Base-by-base conservation (phyloP, 2,329 filamentous ascomycete species). In the Alternaria dauci region DNA sequence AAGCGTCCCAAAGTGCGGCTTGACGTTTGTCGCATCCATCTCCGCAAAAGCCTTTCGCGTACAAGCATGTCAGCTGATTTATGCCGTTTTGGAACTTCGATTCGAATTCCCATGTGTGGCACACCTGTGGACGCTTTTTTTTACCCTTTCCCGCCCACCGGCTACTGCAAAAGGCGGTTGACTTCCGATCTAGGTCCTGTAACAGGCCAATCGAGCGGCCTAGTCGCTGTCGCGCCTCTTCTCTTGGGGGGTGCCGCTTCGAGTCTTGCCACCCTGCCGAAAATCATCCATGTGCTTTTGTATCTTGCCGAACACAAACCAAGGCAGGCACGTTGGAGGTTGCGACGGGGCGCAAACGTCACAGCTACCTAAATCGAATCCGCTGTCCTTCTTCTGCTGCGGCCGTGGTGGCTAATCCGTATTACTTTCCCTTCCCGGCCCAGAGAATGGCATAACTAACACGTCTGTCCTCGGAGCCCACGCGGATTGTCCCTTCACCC, bases 401-500 rank as follows among this genome's bases (percentile, higher is more conserved):
- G 46, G 38, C 50, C 16, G 42, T 36, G 30, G 58, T 67, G 58
- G 65, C 63, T 61, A 65, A 59, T 57, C 43, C 44, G 42, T 51
- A 46, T 28, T 55, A 30, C 46, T 42, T 46, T 55, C 32, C 48
- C 36, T 26, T 48, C 42, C 26, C 38, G 50, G 38, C 42, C 59
- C 28, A 11, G 61, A 65, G 58, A 61, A 71, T 70, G 67, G 48
- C 64, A 61, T 63, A 62, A 59, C 54, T 44, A 57, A 53, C 58
- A 41, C 50, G 39, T 65, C 65, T 65, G 36, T 65, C 67, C 66
- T 56, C 65, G 66, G 69, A 72, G 67, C 65, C 54, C 52, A 55
- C 60, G 52, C 56, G 46, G 63, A 58, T 52, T 59, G 53, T 42
- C 39, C 26, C 56, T 58, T 53, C 41, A 53, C 46, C 42, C 53